These are phyloP conservation scores for Xerocomus potaroensis DNA, from an alignment of 768 basidiomycete species.

Conservation along the genomic window DNA sequence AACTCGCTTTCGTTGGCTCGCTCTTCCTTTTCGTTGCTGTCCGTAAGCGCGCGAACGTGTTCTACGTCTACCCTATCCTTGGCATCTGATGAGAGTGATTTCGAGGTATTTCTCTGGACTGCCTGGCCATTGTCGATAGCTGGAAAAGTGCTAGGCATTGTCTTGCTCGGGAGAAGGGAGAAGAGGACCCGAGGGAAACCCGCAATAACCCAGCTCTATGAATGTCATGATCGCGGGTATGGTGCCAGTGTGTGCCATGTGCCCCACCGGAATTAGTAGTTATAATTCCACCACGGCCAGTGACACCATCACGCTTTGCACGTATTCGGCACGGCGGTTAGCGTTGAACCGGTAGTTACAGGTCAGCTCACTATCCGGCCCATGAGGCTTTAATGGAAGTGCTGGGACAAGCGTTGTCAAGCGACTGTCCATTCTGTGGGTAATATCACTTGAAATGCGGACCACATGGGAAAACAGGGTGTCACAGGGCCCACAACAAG, in stretches of 20 bases:
- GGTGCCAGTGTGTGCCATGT: too few relatives aligned
- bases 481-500: too few relatives aligned
- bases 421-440: too few relatives aligned
- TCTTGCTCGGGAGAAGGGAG: background rate
- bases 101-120: conserved; percentile 20
- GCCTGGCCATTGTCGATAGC: background rate
- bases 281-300: too few relatives aligned
- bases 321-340: too few relatives aligned
- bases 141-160: conserved; percentile 17
- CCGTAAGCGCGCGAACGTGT: background rate
- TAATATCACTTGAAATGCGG: too few relatives aligned
- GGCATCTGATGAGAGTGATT: conserved; percentile 10
- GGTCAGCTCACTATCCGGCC: too few relatives aligned
- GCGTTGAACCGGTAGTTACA: too few relatives aligned
- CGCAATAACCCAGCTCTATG: background rate
- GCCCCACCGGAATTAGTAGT: background rate
- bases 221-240: conserved; percentile 1
- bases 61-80: conserved; percentile 21
- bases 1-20: background rate
- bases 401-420: too few relatives aligned
- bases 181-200: background rate
- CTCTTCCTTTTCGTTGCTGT: conserved; percentile 10
- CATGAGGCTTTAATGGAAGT: too few relatives aligned
- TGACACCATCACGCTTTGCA: too few relatives aligned
- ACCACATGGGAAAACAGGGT: too few relatives aligned